phyloP scores from a whole-genome alignment of 495 filamentous ascomycete species.

The Penicillium waksmanii region DNA sequence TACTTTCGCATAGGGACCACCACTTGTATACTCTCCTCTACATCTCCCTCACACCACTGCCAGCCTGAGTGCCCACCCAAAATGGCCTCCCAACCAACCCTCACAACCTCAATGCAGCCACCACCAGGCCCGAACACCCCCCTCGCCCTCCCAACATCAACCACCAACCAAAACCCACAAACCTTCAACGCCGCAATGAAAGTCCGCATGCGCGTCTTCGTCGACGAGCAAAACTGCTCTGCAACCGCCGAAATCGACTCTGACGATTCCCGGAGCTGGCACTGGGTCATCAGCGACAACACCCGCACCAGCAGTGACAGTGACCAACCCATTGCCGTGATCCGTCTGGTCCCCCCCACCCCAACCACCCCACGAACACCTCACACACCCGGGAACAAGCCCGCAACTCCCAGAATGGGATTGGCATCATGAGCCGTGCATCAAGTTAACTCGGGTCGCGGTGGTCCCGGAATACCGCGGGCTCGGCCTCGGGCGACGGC shows the following conservation, averaged over 20 bases:
- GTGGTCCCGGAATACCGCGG: conserved; percentile 65
- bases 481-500: conserved; percentile 59
- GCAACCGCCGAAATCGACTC: conserved; percentile 73
- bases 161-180: conserved; percentile 48
- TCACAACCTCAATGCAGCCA: conserved; percentile 24
- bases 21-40: not conserved
- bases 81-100: conserved; percentile 8
- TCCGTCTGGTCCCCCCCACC: conserved; percentile 83
- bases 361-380: conserved; percentile 60
- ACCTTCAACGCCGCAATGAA: conserved; percentile 77
- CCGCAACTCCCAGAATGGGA: conserved; percentile 20
- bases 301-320: not conserved
- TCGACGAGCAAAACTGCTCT: conserved; percentile 72
- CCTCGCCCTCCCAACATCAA: conserved; percentile 25
- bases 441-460: conserved; percentile 80
- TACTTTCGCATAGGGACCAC: no score
- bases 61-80: not conserved
- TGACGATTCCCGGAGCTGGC: conserved; percentile 77
- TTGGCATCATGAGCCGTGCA: conserved; percentile 64
- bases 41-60: not conserved
- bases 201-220: conserved; percentile 77
- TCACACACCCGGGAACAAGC: conserved; percentile 22
- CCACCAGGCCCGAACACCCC: conserved; percentile 25
- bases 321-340: conserved; percentile 59
- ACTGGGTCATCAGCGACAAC: conserved; percentile 73